Conservation (phyloP, 768 basidiomycete genomes). For the Boletus tylopilopsis region DNA sequence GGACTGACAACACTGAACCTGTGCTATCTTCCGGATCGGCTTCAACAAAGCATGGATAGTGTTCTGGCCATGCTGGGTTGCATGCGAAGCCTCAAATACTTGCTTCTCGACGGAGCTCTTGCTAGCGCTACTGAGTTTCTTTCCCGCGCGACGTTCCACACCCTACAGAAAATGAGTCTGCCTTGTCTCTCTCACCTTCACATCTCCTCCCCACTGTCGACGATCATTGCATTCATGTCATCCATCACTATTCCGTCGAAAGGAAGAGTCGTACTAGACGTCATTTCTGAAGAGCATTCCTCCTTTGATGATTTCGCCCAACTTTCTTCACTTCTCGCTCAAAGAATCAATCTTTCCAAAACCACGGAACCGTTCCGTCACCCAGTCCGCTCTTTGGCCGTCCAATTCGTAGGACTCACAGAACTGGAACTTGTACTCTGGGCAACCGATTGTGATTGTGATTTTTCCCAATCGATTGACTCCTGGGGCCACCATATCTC, state of each 20-base stretch:
- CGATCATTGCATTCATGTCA: slow-evolving; percentile 4
- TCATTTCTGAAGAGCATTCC: too few species aligned
- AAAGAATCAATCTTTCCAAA: too few species aligned
- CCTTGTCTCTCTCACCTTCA: slow-evolving; percentile 5
- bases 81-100: slow-evolving; percentile 32
- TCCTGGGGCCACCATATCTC: too few species aligned
- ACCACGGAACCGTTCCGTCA: too few species aligned
- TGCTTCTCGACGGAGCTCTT: slow-evolving; percentile 32
- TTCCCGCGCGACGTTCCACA: background rate
- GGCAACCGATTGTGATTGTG: too few species aligned
- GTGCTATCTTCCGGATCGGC: slow-evolving; percentile 13
- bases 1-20: slow-evolving; percentile 36
- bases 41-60: slow-evolving; percentile 27
- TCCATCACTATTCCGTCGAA: slow-evolving; percentile 1
- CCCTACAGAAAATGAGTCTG: background rate
- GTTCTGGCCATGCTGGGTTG: slow-evolving; percentile 31
- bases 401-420: too few species aligned
- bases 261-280: background rate
- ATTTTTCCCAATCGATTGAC: slow-evolving; percentile 3
- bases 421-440: too few species aligned
- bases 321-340: too few species aligned
- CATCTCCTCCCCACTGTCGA: background rate
- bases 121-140: slow-evolving; percentile 3
- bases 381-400: too few species aligned
- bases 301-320: too few species aligned